Conservation (phyloP, 1,139 yeast genomes). For the Geotrichum klebahnii region DNA sequence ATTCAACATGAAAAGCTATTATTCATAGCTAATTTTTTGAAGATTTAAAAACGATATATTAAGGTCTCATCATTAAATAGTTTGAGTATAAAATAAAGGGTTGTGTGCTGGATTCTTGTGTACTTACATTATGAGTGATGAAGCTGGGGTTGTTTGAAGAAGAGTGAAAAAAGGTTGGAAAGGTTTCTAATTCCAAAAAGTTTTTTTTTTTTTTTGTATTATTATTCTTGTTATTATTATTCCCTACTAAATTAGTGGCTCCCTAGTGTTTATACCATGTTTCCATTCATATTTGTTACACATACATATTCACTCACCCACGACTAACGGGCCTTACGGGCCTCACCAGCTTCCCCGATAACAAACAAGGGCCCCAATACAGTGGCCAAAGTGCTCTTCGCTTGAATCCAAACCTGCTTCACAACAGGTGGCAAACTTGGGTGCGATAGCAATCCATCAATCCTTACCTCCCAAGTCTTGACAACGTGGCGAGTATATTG, state of each 20-base stretch:
- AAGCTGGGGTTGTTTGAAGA: not conserved
- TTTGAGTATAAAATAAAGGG: no score
- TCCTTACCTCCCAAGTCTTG: constrained; percentile 63
- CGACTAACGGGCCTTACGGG: constrained; percentile 20
- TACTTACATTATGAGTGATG: not conserved
- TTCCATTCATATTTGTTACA: not conserved
- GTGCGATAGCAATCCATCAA: constrained; percentile 61
- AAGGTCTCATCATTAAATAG: no score
- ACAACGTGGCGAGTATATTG: constrained; percentile 67
- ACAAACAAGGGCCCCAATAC: constrained; percentile 31
- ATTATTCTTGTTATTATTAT: not conserved
- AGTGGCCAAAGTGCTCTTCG: constrained; percentile 49
- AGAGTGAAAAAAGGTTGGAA: no score
- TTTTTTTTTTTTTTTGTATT: not conserved
- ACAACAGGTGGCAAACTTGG: constrained; percentile 55
- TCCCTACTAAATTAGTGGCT: no score
- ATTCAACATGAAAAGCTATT: no score
- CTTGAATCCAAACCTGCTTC: constrained; percentile 57
- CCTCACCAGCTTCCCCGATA: constrained; percentile 1
- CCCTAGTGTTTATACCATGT: no score
- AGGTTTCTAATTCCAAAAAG: no score
- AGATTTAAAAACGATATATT: constrained; percentile 3
- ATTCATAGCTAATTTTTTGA: no score
- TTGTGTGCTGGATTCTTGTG: no score
- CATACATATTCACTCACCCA: no score